Percentiles rank a stretch among this genome's conserved stretches.
These are phyloP conservation scores for Leersia perrieri DNA, from an alignment of 176 grass and related monocot genomes.

Conservation along the genomic window DNA sequence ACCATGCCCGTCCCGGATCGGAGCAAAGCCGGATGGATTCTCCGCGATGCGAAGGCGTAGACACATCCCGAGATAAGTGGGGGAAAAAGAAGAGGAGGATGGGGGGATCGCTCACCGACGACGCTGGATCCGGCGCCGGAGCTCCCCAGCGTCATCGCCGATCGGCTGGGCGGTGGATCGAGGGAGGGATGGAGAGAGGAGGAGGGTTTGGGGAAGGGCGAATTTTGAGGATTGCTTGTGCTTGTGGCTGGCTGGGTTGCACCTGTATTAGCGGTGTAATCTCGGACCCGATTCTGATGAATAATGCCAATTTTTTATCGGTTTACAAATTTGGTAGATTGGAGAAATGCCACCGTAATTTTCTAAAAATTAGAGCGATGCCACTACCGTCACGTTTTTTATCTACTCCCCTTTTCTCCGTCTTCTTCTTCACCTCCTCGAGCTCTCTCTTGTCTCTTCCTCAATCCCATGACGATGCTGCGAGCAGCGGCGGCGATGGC, in stretches of 20 bases:
- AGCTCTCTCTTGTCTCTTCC: no score
- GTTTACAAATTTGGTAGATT: no score
- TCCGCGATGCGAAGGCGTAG: not conserved
- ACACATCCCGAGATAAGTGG: not conserved
- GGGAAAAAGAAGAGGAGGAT: not conserved
- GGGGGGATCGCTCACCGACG: conserved; percentile 51
- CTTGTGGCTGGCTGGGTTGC: no score
- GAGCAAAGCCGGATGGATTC: not conserved
- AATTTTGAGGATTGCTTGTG: not conserved
- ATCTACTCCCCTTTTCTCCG: no score
- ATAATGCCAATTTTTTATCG: no score
- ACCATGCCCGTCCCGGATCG: not conserved
- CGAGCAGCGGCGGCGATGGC: no score
- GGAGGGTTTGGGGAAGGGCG: not conserved
- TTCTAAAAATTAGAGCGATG: no score
- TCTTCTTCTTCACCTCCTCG: no score
- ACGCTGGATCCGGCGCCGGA: conserved; percentile 68
- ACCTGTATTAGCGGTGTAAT: not conserved
- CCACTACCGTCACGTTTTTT: no score
- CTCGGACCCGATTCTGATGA: not conserved
- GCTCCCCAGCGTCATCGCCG: conserved; percentile 65
- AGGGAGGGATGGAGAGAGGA: not conserved
- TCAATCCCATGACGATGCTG: no score
- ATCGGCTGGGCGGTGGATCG: not conserved
- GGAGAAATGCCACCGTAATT: no score